Conservation (phyloP, 2,329 filamentous ascomycete genomes). For the Aspergillus pseudoglaucus region DNA sequence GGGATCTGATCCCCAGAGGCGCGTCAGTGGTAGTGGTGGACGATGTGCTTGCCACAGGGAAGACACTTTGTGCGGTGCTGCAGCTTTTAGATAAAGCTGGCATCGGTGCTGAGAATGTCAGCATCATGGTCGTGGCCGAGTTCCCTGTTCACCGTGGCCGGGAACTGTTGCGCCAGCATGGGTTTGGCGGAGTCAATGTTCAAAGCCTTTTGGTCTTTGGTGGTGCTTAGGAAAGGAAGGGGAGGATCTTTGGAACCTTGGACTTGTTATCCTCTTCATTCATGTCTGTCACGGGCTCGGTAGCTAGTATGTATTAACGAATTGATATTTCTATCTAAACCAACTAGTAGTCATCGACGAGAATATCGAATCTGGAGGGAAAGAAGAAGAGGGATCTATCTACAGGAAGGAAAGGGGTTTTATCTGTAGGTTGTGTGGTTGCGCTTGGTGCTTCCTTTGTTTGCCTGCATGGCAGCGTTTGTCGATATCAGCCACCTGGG, state of each 20-base stretch:
- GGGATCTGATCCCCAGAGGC: slow-evolving; percentile 34
- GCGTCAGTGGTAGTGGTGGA: slow-evolving; percentile 52
- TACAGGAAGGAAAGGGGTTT: too few relatives aligned
- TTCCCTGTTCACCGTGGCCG: slow-evolving; percentile 52
- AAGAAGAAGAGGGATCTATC: too few relatives aligned
- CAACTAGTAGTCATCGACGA: too few relatives aligned
- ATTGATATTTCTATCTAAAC: too few relatives aligned
- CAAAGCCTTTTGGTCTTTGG: slow-evolving; percentile 51
- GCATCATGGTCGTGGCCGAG: slow-evolving; percentile 51
- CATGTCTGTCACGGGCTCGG: too few relatives aligned
- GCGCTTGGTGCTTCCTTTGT: too few relatives aligned
- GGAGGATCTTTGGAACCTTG: not conserved
- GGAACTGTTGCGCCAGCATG: slow-evolving; percentile 37
- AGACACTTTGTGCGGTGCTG: slow-evolving; percentile 50
- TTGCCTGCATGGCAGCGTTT: too few relatives aligned
- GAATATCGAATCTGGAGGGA: too few relatives aligned
- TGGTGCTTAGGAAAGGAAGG: slow-evolving; percentile 28
- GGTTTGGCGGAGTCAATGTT: slow-evolving; percentile 47
- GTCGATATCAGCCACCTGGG: too few relatives aligned
- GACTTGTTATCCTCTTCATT: not conserved
- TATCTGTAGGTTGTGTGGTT: too few relatives aligned
- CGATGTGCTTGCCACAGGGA: slow-evolving; percentile 53
- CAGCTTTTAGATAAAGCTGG: slow-evolving; percentile 42
- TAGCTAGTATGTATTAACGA: too few relatives aligned
- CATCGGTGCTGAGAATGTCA: slow-evolving; percentile 37